Evolutionary conservation across 2,329 filamentous ascomycete species (phyloP), one percentile per base, ranked within the genome.

Genomic region (Diplodia scrobiculata): DNA sequence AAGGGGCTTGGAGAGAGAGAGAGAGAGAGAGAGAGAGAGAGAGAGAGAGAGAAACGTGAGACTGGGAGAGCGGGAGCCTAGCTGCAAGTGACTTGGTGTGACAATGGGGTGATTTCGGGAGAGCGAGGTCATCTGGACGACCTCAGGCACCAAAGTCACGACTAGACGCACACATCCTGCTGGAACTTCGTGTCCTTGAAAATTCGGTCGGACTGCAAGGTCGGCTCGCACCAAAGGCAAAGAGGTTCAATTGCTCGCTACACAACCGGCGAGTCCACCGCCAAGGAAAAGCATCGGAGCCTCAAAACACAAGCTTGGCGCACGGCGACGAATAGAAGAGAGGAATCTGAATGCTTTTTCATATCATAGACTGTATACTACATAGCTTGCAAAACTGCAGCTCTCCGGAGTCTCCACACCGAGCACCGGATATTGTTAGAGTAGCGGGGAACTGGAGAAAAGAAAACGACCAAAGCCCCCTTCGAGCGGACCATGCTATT

Each of bases 291-390:
- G 11, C 13, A 17, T 32, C 7, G 2, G 17, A 32, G 27, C 27
- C 27, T 19, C 17, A 45, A 32, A 34, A 13, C 53, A 58, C 19
- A 58, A 45, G 32, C 0, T 47, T 48, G 41, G 29, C 4, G 13
- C 25, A 34, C 1, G 10, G 25, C 2, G 27, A 5, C 21, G 7
- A 48, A 60, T 29, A 4, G 17, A n/a, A 62, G 17, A 45, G 41
- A 62, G 58, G 58, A 36, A 62, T 64, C 38, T 38, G 48, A 34
- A 45, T 50, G 58, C 58, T 36, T 62, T 62, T 62, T 17, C 58
- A 19, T 51, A 38, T 32, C 13, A 32, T 29, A 45, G 41, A 45
- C n/a, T 41, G 29, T 64, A 64, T 52, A 54, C 62, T 64, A 64
- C 48, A 64, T 53, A 45, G 48, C 51, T 54, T 47, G 48, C 48